Percentiles rank a stretch among this genome's conserved stretches.
phyloP scores from a whole-genome alignment of 2,329 filamentous ascomycete genomes.

The Colletotrichum sp. region DNA sequence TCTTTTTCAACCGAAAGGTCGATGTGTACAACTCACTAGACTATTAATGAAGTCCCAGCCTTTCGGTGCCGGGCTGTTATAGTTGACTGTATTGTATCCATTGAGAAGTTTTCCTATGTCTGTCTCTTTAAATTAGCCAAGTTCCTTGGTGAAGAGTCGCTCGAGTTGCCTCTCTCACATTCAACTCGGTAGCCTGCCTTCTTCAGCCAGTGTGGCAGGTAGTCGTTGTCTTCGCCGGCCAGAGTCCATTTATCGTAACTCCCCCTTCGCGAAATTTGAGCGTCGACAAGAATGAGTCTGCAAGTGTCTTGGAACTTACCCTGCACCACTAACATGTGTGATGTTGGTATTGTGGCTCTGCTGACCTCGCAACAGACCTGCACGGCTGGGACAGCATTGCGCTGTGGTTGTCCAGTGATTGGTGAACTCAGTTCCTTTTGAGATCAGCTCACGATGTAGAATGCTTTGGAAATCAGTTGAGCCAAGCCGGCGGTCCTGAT shows the following conservation, averaged over 20 bases:
- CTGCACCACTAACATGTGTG: conserved; percentile 25
- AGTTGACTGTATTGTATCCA: conserved; percentile 44
- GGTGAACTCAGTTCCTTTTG: conserved; percentile 27
- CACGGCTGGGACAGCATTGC: conserved; percentile 31
- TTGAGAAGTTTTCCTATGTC: conserved; percentile 47
- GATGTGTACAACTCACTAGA: conserved; percentile 8
- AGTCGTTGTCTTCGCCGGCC: not conserved
- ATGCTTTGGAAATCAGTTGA: conserved; percentile 21
- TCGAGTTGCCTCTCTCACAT: not conserved
- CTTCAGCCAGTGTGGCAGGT: not conserved
- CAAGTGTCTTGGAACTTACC: not conserved
- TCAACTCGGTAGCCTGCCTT: not conserved
- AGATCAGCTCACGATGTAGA: conserved; percentile 25
- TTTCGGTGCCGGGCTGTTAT: conserved; percentile 36
- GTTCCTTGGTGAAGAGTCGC: not conserved
- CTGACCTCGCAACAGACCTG: conserved; percentile 27
- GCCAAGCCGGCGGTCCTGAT: conserved; percentile 25
- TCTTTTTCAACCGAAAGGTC: not conserved
- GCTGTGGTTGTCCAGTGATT: conserved; percentile 33
- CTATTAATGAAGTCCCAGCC: conserved; percentile 29
- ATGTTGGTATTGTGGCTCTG: conserved; percentile 34
- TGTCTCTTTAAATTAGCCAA: not conserved
- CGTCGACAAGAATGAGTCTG: no score
- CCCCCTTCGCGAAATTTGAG: not conserved
- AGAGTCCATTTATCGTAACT: not conserved